Conservation (phyloP, 371 early-diverging fungal species). For the Rhizopus stolonifer region DNA sequence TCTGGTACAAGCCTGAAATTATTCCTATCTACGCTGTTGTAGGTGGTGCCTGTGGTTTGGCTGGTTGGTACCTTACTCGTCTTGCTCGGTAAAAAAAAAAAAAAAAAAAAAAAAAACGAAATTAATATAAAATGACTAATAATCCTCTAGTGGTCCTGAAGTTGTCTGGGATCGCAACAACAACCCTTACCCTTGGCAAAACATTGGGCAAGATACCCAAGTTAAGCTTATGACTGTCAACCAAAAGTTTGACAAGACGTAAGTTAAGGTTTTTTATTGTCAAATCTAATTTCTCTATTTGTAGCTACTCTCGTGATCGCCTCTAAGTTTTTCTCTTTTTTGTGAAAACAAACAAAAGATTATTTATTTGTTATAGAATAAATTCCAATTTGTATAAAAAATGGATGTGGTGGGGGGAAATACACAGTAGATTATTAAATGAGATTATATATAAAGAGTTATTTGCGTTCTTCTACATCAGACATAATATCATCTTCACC, state of each 20-base stretch:
- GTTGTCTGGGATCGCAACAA: constrained; percentile 54
- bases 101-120: neutral
- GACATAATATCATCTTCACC: constrained; percentile 19
- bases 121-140: too few relatives aligned
- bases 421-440: constrained; percentile 4
- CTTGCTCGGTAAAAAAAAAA: constrained; percentile 29
- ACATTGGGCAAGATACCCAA: constrained; percentile 54
- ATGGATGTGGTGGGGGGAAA: neutral
- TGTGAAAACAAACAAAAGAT: neutral
- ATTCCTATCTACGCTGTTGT: constrained; percentile 48
- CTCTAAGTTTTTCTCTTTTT: constrained; percentile 4
- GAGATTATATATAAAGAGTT: neutral
- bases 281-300: neutral
- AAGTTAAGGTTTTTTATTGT: constrained; percentile 17
- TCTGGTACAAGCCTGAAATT: constrained; percentile 58
- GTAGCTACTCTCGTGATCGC: constrained; percentile 24
- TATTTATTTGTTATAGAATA: constrained; percentile 15
- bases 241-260: constrained; percentile 53
- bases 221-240: constrained; percentile 56
- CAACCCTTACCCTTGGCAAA: constrained; percentile 59
- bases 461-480: constrained; percentile 9
- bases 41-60: constrained; percentile 51
- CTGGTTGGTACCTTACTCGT: constrained; percentile 50
- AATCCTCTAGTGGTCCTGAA: constrained; percentile 40
- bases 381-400: neutral